Evolutionary conservation across 257 asterid species (phyloP), one percentile per base, ranked within the genome.

Genomic region (Scutellaria baicalensis): DNA sequence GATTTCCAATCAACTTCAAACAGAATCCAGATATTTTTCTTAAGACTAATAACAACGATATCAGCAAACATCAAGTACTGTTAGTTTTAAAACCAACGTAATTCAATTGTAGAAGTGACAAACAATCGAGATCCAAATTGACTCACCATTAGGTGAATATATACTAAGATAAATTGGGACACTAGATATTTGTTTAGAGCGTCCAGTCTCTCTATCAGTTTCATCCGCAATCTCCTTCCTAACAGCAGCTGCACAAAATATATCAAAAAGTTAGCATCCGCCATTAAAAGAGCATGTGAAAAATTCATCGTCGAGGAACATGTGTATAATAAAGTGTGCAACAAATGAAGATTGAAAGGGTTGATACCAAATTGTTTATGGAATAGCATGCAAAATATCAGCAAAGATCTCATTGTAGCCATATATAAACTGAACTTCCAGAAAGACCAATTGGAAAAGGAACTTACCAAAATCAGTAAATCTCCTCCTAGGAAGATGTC

Each of bases 191-290:
- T 85, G 89, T 75, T 82, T 93, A 66, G 81, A 10, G 23, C 92
- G 94, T 10, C 99, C 99, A 6, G 99, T 93, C 84, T 91, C 97
- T 69, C 99, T 78, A 81, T 93, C 99, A 70, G 99, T 93, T 83
- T 89, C 99, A 75, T 93, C 97, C 31, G 96, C 71, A 5, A 93
- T 93, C 78, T 91, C 99, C 85, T 85, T 85, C 64, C 96, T 83
- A 57, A 93, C 97, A 79, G 97, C 97, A 83, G 91, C 97, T 91
- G 88, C 82, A 71, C 17, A 68, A 54, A 75, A 64, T 51, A 73
- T 52, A 59, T n/a, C 68, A 65, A 50, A 43, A 52, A 33, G 48
- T 74, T 71, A 56, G 70, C 74, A 72, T 23, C 62, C 43, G 66
- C 35, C 33, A 61, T 13, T 57, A 57, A 38, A 49, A 38, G 27